Percentiles rank a stretch among this genome's conserved stretches.
Conservation (phyloP, 495 filamentous ascomycete species). For the Cryomyces minteri region DNA sequence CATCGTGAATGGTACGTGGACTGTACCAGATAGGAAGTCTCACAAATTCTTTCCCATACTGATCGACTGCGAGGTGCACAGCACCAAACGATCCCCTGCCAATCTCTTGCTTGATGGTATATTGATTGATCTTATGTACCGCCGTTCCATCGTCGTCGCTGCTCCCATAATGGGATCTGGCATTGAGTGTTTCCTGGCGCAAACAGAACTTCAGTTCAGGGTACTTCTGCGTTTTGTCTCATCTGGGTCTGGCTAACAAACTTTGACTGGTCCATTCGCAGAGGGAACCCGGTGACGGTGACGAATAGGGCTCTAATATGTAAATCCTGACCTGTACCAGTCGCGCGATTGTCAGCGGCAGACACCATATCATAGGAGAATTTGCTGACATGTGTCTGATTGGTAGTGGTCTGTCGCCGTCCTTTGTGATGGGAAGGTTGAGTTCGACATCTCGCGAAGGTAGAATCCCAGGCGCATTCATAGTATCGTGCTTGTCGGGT, state of each 20-base stretch:
- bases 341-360: not conserved
- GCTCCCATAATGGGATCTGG: slow-evolving; percentile 67
- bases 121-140: slow-evolving; percentile 83
- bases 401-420: slow-evolving; percentile 8
- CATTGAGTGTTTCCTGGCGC: slow-evolving; percentile 73
- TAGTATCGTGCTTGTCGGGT: no score
- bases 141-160: slow-evolving; percentile 65
- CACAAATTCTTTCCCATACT: slow-evolving; percentile 88
- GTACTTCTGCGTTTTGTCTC: not conserved
- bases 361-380: not conserved
- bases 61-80: slow-evolving; percentile 80
- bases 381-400: slow-evolving; percentile 18
- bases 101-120: slow-evolving; percentile 87
- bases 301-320: slow-evolving; percentile 21
- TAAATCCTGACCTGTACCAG: slow-evolving; percentile 15
- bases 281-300: slow-evolving; percentile 21
- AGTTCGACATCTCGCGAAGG: slow-evolving; percentile 2
- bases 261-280: slow-evolving; percentile 18
- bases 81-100: slow-evolving; percentile 89
- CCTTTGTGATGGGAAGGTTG: slow-evolving; percentile 11
- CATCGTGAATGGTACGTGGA: no score
- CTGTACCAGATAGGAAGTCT: slow-evolving; percentile 15
- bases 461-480: no score
- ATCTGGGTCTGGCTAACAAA: slow-evolving; percentile 1
- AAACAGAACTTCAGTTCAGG: not conserved